phyloP scores from a whole-genome alignment of 148 eudicot genomes.

The Beta vulgaris region DNA sequence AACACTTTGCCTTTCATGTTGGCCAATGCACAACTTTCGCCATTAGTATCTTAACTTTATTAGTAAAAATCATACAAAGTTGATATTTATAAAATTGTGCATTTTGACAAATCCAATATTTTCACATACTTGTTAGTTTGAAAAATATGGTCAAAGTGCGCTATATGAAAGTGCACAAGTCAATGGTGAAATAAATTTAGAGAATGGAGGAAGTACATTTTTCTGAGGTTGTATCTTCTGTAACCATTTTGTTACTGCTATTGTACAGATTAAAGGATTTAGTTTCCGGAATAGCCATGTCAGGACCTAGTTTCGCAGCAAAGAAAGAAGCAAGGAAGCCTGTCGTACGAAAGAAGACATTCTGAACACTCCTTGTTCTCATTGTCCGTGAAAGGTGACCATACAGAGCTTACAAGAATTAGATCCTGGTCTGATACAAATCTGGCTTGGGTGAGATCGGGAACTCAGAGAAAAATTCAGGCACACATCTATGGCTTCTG shows the following conservation, averaged over 20 bases:
- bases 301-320: slow-evolving; percentile 42
- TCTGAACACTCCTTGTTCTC: slow-evolving; percentile 28
- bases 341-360: slow-evolving; percentile 66
- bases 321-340: slow-evolving; percentile 71
- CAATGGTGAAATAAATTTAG: too few species aligned
- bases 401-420: not conserved
- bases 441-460: not conserved
- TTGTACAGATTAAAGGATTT: slow-evolving; percentile 73
- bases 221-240: not conserved
- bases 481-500: not conserved
- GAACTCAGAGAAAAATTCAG: slow-evolving; percentile 10
- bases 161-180: too few species aligned
- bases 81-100: too few species aligned
- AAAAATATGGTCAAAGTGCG: too few species aligned
- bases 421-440: not conserved
- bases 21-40: too few species aligned
- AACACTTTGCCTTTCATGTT: too few species aligned
- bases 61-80: too few species aligned
- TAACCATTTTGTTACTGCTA: not conserved
- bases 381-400: not conserved
- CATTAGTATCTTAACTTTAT: too few species aligned
- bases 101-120: too few species aligned
- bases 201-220: not conserved
- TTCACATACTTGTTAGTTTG: too few species aligned
- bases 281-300: slow-evolving; percentile 41